phyloP scores from a whole-genome alignment of 176 grass and related monocot genomes.

The Aegilops sharonensis region DNA sequence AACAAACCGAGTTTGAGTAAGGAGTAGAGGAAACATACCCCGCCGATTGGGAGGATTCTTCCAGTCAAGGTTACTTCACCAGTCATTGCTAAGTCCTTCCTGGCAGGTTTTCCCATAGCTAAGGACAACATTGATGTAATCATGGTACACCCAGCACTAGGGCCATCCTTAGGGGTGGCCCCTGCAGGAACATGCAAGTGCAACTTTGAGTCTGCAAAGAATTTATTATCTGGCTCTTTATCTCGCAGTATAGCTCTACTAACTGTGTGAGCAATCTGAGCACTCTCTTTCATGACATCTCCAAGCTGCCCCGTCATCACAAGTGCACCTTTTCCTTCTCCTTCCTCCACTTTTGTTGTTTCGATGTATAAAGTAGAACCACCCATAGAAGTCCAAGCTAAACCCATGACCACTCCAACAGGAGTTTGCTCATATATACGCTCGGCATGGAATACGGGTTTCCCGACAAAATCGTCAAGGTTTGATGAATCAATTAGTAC shows the following conservation, averaged over 20 bases:
- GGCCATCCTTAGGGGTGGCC: constrained; percentile 93
- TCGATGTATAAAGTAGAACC: constrained; percentile 88
- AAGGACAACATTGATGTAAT: constrained; percentile 94
- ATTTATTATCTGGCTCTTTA: constrained; percentile 63
- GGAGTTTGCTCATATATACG: constrained; percentile 92
- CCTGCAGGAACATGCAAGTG: constrained; percentile 94
- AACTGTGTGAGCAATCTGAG: constrained; percentile 89
- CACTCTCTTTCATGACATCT: constrained; percentile 97
- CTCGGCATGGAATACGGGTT: constrained; percentile 95
- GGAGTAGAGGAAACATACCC: constrained; percentile 57
- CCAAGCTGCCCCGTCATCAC: constrained; percentile 91
- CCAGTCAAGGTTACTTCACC: constrained; percentile 93
- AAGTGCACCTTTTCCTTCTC: constrained; percentile 86
- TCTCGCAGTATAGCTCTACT: constrained; percentile 75
- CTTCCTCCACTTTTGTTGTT: constrained; percentile 75
- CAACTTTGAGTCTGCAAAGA: constrained; percentile 78
- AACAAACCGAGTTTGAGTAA: background rate
- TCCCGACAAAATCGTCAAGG: constrained; percentile 85
- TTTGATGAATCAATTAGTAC: constrained; percentile 67
- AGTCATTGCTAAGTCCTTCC: constrained; percentile 89
- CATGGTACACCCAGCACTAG: constrained; percentile 94
- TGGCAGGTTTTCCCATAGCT: constrained; percentile 77
- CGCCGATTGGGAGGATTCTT: constrained; percentile 90
- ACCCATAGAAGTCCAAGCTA: constrained; percentile 95
- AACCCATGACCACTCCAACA: constrained; percentile 93